Evolutionary conservation across 768 basidiomycete genomes (phyloP), one percentile per base, ranked within the genome.

Genomic region (Russula griseocarnosa): DNA sequence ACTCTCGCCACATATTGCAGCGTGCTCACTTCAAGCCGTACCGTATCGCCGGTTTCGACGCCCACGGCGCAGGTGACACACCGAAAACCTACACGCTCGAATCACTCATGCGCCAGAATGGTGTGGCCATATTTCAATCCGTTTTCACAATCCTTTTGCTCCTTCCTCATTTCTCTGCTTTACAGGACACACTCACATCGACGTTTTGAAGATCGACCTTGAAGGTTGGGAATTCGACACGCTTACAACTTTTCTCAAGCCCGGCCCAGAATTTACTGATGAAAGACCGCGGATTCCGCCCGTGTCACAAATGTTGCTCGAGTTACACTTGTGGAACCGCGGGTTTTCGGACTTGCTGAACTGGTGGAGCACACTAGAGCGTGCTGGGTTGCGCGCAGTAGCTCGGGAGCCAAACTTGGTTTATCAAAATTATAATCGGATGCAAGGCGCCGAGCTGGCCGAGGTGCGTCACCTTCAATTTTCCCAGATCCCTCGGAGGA

Each of bases 181-280:
- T 14, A 4, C 18, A 57, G 61, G 67, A 38, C 79, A 78, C 70
- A 72, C 52, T 24, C 70, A 73, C 64, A 74, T 81, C 13, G 77
- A 80, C 56, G 69, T 79, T 22, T 73, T 78, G 68, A 77, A 81
- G 70, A 75, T 81, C 64, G 80, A 81, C 68, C 69, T 82, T 9
- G 80, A 82, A 55, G 81, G 80, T 36, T 77, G 76, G 69, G 80
- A 82, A 65, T 82, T 81, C 36, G 74, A 78, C 16, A 76, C 79
- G 1, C 75, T 82, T 50, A 52, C 73, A 0, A 71, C 76, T 49
- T 74, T 82, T 65, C 66, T 82, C 24, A 69, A 74, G 22, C 74
- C 78, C 18, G 79, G 74, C 62, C 60, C 74, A 38, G 65, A 65
- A 6, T 60, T 42, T 26, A 44, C 72, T 6, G 71, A 73, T 28